A percentile compares a stretch with the other conserved stretches of the same genome.
Conservation (phyloP, 495 filamentous ascomycete species). For the Xanthoparmelia taractica region DNA sequence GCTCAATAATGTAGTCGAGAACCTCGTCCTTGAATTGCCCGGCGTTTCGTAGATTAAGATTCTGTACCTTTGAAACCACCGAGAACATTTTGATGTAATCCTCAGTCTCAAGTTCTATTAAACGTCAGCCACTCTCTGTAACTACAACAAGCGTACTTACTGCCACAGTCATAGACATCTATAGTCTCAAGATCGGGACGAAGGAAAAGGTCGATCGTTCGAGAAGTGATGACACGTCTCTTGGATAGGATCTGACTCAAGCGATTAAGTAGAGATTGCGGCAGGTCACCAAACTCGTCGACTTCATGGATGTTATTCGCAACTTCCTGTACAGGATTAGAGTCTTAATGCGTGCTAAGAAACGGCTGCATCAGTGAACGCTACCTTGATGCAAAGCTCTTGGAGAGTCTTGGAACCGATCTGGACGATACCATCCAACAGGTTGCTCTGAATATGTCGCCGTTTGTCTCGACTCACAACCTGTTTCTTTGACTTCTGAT, state of each 20-base stretch:
- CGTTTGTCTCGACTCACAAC: slow-evolving; percentile 43
- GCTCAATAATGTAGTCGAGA: slow-evolving; percentile 69
- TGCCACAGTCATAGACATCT: slow-evolving; percentile 72
- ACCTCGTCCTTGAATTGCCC: slow-evolving; percentile 79
- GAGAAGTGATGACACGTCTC: slow-evolving; percentile 59
- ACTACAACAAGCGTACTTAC: slow-evolving; percentile 33
- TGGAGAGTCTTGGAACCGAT: slow-evolving; percentile 65
- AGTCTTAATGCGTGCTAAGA: neutral
- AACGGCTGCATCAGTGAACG: neutral
- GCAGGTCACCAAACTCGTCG: slow-evolving; percentile 76
- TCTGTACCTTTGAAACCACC: slow-evolving; percentile 56
- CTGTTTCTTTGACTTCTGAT: slow-evolving; percentile 51
- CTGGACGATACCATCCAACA: slow-evolving; percentile 63
- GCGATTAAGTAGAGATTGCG: slow-evolving; percentile 56
- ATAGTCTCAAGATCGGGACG: slow-evolving; percentile 56
- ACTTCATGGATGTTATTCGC: slow-evolving; percentile 74
- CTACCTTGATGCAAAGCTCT: slow-evolving; percentile 68
- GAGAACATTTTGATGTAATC: slow-evolving; percentile 77
- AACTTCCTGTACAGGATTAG: slow-evolving; percentile 47
- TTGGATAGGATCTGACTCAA: slow-evolving; percentile 77
- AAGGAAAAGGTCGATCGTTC: slow-evolving; percentile 71
- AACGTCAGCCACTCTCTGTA: neutral
- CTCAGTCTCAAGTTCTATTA: slow-evolving; percentile 55
- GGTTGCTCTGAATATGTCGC: slow-evolving; percentile 66
- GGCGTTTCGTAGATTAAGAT: slow-evolving; percentile 67